Evolutionary conservation across 2,329 filamentous ascomycete species (phyloP), one percentile per base, ranked within the genome.

Genomic region (Anthostomella pinea): DNA sequence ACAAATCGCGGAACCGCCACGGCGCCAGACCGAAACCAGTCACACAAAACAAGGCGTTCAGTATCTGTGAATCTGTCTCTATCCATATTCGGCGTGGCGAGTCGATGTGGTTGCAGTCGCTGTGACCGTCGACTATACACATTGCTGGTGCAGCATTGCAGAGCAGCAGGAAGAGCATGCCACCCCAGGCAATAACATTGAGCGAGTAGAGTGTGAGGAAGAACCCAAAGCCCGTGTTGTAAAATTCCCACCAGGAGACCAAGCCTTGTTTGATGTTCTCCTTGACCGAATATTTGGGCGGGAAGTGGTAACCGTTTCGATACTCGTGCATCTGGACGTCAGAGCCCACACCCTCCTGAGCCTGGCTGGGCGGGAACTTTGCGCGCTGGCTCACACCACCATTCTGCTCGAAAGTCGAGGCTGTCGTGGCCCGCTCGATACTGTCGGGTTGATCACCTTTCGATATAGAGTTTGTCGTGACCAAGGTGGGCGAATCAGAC

Each of bases 151-250:
- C 69, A 38, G 75, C 87, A 53, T 88, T 87, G 67, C 82, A 85
- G 17, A 95, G 77, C 2, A 95, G 70, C 13, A 95, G 68, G 64
- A 95, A 94, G 21, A 95, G 72, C 88, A 95, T 95, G 39, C 85
- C 87, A 33, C 88, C 88, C 88, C 88, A 95, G 1, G 85, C 89
- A 8, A 95, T 78, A 14, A 95, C 76, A 46, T 91, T 90, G 39
- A 93, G 73, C 9, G 83, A 80, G 61, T 94, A 95, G 5, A 95
- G 60, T 2, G 81, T 85, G 25, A 91, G 77, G 35, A 87, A 67
- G 57, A 93, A 88, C 3, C 88, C 87, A 36, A 85, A 62, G 0
- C 84, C 84, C 0, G 87, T 94, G 23, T 76, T 67, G 51, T 85
- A 77, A 67, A 87, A 95, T 34, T 77, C 74, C 78, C 79, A 83